phyloP scores from a whole-genome alignment of 192 early-diverging fungal species.

The Spizellomyces punctatus region DNA sequence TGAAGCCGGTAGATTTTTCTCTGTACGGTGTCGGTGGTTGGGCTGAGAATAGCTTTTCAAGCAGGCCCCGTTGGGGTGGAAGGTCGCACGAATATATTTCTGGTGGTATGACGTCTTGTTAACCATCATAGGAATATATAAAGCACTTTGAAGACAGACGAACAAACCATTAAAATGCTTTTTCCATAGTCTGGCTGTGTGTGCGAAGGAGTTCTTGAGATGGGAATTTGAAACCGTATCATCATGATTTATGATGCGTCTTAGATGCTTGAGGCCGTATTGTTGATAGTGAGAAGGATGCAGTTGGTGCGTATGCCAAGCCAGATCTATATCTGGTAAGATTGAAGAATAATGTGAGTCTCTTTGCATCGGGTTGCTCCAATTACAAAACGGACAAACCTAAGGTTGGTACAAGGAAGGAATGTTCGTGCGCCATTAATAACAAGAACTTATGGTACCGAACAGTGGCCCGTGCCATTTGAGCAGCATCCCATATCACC shows the following conservation, averaged over 20 bases:
- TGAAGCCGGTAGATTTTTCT: neutral
- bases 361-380: neutral
- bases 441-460: slow-evolving; percentile 53
- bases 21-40: neutral
- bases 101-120: neutral
- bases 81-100: slow-evolving; percentile 1
- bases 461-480: slow-evolving; percentile 34
- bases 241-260: slow-evolving; percentile 65
- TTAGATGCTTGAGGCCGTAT: slow-evolving; percentile 48
- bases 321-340: slow-evolving; percentile 59
- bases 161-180: slow-evolving; percentile 36
- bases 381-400: slow-evolving; percentile 24
- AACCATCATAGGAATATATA: neutral
- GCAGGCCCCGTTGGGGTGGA: neutral
- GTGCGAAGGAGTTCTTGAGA: slow-evolving; percentile 45
- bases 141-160: neutral
- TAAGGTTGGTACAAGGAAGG: slow-evolving; percentile 60
- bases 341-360: slow-evolving; percentile 3
- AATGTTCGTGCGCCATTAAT: slow-evolving; percentile 42
- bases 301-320: slow-evolving; percentile 73
- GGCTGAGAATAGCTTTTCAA: too few species aligned
- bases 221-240: slow-evolving; percentile 49
- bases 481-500: slow-evolving; percentile 33
- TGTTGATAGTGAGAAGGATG: slow-evolving; percentile 55
- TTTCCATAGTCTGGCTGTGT: slow-evolving; percentile 55